phyloP scores from a whole-genome alignment of 495 filamentous ascomycete genomes.

The Xylaria bambusicola region DNA sequence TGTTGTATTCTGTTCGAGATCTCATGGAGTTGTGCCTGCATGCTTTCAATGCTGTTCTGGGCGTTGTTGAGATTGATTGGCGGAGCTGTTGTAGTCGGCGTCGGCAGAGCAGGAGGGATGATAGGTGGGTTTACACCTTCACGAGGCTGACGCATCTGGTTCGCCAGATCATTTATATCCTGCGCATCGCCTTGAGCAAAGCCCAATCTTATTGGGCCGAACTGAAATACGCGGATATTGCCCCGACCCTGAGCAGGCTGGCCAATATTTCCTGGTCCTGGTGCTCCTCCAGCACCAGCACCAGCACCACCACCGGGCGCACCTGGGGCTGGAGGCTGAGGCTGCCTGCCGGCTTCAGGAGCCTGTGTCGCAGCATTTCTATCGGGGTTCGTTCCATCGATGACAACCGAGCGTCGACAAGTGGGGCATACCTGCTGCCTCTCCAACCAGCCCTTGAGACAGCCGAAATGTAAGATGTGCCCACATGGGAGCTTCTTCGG shows the following conservation, averaged over 20 bases:
- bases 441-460: conserved; percentile 96
- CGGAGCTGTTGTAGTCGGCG: conserved; percentile 26
- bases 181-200: conserved; percentile 54
- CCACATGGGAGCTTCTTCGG: conserved; percentile 96
- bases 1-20: conserved; percentile 67
- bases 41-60: conserved; percentile 30
- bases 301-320: conserved; percentile 31
- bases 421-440: conserved; percentile 97
- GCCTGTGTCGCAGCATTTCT: conserved; percentile 18
- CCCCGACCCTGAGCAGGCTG: conserved; percentile 29
- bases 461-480: conserved; percentile 92
- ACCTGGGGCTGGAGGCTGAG: conserved; percentile 28
- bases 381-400: conserved; percentile 26
- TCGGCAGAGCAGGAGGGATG: conserved; percentile 29
- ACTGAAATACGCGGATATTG: conserved; percentile 52
- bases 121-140: conserved; percentile 23
- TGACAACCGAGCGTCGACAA: conserved; percentile 79
- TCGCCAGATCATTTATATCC: conserved; percentile 50
- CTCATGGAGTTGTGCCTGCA: conserved; percentile 60
- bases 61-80: conserved; percentile 15
- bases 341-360: conserved; percentile 26
- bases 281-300: conserved; percentile 14
- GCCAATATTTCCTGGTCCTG: conserved; percentile 20
- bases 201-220: conserved; percentile 61
- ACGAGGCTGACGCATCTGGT: conserved; percentile 38